Evolutionary conservation across 345 rosid genomes (phyloP).

Genomic region (Hypericum perforatum): DNA sequence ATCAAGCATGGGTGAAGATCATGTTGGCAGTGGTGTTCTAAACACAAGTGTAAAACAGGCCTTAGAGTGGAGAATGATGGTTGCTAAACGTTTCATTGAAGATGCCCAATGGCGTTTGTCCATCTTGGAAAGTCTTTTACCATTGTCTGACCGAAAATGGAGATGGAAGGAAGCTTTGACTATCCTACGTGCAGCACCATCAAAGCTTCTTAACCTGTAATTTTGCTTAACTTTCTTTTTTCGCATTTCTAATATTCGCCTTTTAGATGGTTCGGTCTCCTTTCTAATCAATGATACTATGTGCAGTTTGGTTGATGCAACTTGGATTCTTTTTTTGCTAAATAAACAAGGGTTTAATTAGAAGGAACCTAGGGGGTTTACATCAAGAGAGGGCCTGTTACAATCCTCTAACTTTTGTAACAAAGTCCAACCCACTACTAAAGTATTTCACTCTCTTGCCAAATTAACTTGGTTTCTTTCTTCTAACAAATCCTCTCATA

Average conservation of each 20-base stretch:
- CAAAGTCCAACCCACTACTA: too few relatives aligned
- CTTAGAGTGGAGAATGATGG: conserved; percentile 81
- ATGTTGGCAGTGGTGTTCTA: conserved; percentile 39
- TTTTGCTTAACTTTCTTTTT: conserved; percentile 21
- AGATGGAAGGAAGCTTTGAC: conserved; percentile 87
- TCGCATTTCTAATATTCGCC: conserved; percentile 3
- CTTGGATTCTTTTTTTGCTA: too few relatives aligned
- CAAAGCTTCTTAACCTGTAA: conserved; percentile 88
- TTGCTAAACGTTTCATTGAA: conserved; percentile 65
- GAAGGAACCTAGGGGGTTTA: too few relatives aligned
- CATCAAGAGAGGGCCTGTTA: too few relatives aligned
- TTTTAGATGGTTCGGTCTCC: too few relatives aligned
- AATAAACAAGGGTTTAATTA: too few relatives aligned
- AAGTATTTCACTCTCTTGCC: too few relatives aligned
- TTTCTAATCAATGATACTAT: too few relatives aligned
- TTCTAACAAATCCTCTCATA: too few relatives aligned
- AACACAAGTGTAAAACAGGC: conserved; percentile 57
- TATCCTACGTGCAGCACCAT: conserved; percentile 84
- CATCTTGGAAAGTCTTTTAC: conserved; percentile 81
- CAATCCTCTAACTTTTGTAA: too few relatives aligned
- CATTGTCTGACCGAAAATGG: conserved; percentile 81
- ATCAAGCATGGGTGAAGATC: conserved; percentile 39
- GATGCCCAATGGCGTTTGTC: conserved; percentile 97
- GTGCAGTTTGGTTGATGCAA: too few relatives aligned
- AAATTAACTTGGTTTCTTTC: too few relatives aligned